Conservation (phyloP, 169 alveolate genomes). For the Plasmodium fragile region DNA sequence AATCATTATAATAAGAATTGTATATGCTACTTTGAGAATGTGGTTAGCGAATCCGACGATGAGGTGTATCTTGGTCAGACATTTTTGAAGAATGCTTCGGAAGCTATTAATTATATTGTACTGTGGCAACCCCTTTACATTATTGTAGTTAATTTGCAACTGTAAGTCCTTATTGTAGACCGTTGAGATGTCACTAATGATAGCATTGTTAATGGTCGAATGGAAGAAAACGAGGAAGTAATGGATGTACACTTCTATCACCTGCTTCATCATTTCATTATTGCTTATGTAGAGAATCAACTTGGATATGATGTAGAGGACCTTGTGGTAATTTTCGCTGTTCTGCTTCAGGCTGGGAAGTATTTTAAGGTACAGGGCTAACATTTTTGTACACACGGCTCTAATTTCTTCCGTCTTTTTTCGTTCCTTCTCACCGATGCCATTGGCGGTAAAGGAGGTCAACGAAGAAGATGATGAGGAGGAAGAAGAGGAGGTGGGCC, state of each 20-base stretch:
- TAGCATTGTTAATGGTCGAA: conserved; percentile 9
- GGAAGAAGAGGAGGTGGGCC: background rate
- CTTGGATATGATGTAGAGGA: conserved; percentile 60
- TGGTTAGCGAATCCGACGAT: conserved; percentile 45
- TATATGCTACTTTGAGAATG: conserved; percentile 22
- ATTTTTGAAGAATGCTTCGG: conserved; percentile 41
- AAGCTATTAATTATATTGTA: conserved; percentile 61
- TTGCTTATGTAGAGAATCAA: conserved; percentile 39
- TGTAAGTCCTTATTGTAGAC: conserved; percentile 26
- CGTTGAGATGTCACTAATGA: conserved; percentile 22
- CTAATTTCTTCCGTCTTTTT: background rate
- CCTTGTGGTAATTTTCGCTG: conserved; percentile 37
- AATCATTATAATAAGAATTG: conserved; percentile 34
- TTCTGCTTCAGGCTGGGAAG: conserved; percentile 26
- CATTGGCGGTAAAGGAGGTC: background rate
- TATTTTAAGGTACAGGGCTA: conserved; percentile 38
- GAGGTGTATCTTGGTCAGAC: conserved; percentile 25
- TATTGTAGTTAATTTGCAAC: conserved; percentile 22
- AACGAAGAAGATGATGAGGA: background rate
- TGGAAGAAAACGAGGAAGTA: conserved; percentile 58
- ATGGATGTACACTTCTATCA: conserved; percentile 37
- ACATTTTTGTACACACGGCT: conserved; percentile 21
- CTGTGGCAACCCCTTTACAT: conserved; percentile 20
- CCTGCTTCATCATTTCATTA: conserved; percentile 37
- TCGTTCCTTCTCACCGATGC: conserved; percentile 8